These are phyloP conservation scores for Pseudohalonectria lignicola DNA, from an alignment of 2,329 filamentous ascomycete species.

Conservation along the genomic window DNA sequence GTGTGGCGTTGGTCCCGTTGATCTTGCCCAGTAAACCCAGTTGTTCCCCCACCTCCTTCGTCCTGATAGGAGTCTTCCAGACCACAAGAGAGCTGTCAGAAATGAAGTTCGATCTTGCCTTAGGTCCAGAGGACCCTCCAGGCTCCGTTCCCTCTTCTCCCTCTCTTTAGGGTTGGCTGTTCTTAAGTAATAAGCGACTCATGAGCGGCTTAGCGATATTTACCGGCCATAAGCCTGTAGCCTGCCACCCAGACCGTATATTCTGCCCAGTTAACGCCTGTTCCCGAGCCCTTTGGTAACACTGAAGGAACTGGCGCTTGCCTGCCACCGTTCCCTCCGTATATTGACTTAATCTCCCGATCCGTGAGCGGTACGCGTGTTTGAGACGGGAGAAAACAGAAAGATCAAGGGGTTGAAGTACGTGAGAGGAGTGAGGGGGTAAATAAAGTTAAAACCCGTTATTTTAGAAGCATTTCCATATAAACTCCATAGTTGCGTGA, in stretches of 20 bases:
- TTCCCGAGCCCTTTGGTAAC: neutral
- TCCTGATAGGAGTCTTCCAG: neutral
- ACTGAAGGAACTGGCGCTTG: neutral
- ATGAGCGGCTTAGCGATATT: neutral
- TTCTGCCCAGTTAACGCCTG: neutral
- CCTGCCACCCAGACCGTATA: neutral
- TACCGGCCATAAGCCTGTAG: neutral
- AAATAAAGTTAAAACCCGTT: neutral
- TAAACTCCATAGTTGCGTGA: neutral
- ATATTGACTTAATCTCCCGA: neutral
- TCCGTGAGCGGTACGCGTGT: neutral
- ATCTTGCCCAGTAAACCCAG: too few species aligned
- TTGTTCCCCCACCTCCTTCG: neutral
- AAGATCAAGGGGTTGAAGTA: neutral
- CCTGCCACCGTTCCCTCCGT: neutral
- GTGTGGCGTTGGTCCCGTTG: neutral
- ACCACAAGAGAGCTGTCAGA: neutral
- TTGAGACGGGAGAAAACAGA: slow-evolving; percentile 1
- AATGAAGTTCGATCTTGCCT: neutral
- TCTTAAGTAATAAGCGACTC: neutral
- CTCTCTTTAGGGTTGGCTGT: neutral
- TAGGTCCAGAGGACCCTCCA: neutral
- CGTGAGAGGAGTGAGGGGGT: neutral
- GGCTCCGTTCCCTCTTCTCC: neutral
- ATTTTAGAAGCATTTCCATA: neutral